Evolutionary conservation across 1,284 basidiomycete genomes (phyloP), one percentile per base, ranked within the genome.

Genomic region (Rhodotorula sp.): DNA sequence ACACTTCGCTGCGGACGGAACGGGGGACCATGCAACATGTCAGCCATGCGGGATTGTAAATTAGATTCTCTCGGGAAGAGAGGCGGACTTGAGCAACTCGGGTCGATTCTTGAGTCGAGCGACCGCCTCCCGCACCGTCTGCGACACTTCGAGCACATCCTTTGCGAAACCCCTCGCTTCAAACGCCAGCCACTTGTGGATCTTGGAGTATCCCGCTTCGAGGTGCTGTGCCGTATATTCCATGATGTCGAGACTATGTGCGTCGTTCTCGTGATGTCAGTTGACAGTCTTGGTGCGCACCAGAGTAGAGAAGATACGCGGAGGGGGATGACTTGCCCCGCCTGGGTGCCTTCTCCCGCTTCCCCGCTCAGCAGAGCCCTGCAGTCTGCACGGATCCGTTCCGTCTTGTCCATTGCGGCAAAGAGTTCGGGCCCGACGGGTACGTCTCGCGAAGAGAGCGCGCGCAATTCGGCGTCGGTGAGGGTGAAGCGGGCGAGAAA

Each of bases 401-500:
- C 89, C 0, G 93, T 89, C 79, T 91, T 91, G 81, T 93, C 91
- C 87, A 98, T 92, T 0, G 91, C 90, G 3, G 85, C 83, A 80
- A 97, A 97, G 77, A 98, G 89, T 0, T 84, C 84, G 10, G 84
- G 80, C 0, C 89, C 88, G 20, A 96, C 86, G 3, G 89, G 87
- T 1, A 93, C 86, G 56, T 96, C 90, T 43, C 92, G 85, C 5
- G 90, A 91, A 0, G 87, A 87, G 59, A 99, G 85, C 0, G 89
- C 87, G 52, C 89, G 87, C 3, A 87, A 83, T 78, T 97, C 93
- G 15, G 86, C 84, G 3, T 90, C 85, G 1, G 84, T 87, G 12
- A 98, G 87, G 0, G 93, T 96, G 81, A 98, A 97, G 3, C 90
- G 88, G 0, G 86, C 81, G 20, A 98, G 86, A 82, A 99, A 97